A percentile compares a stretch with the other conserved stretches of the same genome.
phyloP scores from a whole-genome alignment of 2,329 filamentous ascomycete genomes.

The Penicillium freii region DNA sequence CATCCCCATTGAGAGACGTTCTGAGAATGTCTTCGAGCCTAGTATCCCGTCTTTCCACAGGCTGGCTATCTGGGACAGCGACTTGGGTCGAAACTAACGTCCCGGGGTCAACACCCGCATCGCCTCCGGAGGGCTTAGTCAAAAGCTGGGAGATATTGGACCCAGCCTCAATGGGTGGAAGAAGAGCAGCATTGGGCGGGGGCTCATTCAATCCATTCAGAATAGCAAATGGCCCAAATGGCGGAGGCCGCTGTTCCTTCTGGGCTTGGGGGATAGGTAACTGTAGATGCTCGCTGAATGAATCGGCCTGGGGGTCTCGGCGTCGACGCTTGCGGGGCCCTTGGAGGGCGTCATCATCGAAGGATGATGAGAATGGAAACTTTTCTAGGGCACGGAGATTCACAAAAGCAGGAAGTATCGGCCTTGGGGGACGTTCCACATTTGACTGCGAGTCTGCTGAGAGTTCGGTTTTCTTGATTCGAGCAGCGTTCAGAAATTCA shows the following conservation, averaged over 20 bases:
- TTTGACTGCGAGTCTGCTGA: slow-evolving; percentile 30
- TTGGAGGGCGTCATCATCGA: slow-evolving; percentile 37
- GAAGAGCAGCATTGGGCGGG: slow-evolving; percentile 59
- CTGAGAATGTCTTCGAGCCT: slow-evolving; percentile 38
- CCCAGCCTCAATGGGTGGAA: slow-evolving; percentile 60
- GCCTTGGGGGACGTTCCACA: slow-evolving; percentile 40
- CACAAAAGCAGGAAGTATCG: slow-evolving; percentile 47
- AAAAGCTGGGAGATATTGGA: slow-evolving; percentile 37
- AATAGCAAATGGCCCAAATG: slow-evolving; percentile 48
- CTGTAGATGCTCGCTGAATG: slow-evolving; percentile 47
- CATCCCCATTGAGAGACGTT: slow-evolving; percentile 24
- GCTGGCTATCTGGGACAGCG: slow-evolving; percentile 21
- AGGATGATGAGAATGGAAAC: slow-evolving; percentile 41
- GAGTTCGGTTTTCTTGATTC: slow-evolving; percentile 38
- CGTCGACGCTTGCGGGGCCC: slow-evolving; percentile 45
- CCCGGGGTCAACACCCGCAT: slow-evolving; percentile 24
- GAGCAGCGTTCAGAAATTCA: slow-evolving; percentile 38
- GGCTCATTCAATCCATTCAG: slow-evolving; percentile 63
- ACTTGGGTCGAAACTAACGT: slow-evolving; percentile 16
- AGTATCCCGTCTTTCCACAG: slow-evolving; percentile 33
- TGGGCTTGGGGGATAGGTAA: slow-evolving; percentile 49
- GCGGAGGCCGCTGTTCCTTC: slow-evolving; percentile 44
- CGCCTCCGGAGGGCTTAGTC: slow-evolving; percentile 34
- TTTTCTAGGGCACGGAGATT: slow-evolving; percentile 49
- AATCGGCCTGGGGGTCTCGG: slow-evolving; percentile 42